Base-by-base conservation (phyloP, 2,329 filamentous ascomycete species). In the Alternaria longipes region DNA sequence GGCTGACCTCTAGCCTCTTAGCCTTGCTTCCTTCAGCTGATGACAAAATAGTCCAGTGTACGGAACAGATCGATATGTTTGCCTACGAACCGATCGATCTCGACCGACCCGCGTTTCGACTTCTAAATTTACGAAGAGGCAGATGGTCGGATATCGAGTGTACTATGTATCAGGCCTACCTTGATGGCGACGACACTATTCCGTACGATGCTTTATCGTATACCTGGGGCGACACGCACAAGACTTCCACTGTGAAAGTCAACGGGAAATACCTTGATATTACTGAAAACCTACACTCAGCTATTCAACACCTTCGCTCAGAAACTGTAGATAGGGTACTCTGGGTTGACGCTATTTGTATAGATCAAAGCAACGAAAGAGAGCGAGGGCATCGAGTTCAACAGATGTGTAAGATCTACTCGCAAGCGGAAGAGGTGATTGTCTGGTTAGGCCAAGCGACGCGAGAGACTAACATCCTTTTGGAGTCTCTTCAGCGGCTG, bases 361-460 rank as follows among this genome's bases (percentile, higher is more conserved):
- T 76, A 34, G 54, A 75, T 47, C 74, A 76, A 60, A 36, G 26
- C 2, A 63, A 74, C 38, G 16, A 49, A 1, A 51, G 50, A 49
- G 71, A 76, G 59, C 59, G 64, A 34, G 67, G 66, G 16, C 68
- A 73, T 16, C 71, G 74, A 47, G 71, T 73, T 7, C 42, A 56
- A 32, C 67, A 74, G 16, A 76, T 76, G 67, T 57, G 58, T 7
- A 45, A 46, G 16, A 72, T 76, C 22, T 76, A 75, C 51, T 40
- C 30, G 12, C 26, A 62, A 24, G 74, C 75, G 4, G 22, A 64
- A 12, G 42, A 55, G 28, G 73, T 76, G 3, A 49, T 75, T 22
- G 45, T 74, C 20, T 77, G 73, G 74, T 51, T 77, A 24, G 74
- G 74, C 6, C 16, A 56, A 41, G 59, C 67, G 20, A 66, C 65